Percentiles rank a stretch among this genome's conserved stretches.
These are phyloP conservation scores for Postia placenta DNA, from an alignment of 768 basidiomycete genomes.

Conservation along the genomic window DNA sequence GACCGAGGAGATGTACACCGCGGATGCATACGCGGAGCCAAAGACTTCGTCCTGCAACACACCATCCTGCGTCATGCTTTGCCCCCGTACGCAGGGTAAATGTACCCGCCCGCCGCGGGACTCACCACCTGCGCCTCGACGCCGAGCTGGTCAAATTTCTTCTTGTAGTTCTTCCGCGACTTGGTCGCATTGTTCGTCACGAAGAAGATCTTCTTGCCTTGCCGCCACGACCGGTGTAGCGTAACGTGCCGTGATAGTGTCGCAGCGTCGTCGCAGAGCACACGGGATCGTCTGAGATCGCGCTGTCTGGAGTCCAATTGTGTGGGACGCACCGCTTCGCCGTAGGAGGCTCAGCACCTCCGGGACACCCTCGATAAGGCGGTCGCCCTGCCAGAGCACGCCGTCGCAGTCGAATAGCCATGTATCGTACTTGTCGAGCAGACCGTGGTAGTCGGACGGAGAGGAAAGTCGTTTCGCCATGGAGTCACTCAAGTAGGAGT, in stretches of 20 bases:
- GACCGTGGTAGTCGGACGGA: constrained; percentile 26
- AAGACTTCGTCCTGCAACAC: constrained; percentile 83
- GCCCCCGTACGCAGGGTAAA: too few species aligned
- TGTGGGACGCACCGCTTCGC: constrained; percentile 49
- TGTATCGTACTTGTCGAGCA: constrained; percentile 71
- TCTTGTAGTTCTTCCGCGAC: constrained; percentile 81
- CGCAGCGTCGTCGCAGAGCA: constrained; percentile 1
- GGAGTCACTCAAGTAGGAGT: too few species aligned
- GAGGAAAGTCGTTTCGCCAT: constrained; percentile 20
- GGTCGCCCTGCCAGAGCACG: constrained; percentile 86
- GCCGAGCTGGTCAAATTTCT: constrained; percentile 87
- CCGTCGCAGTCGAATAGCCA: constrained; percentile 98
- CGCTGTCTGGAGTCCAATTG: not conserved
- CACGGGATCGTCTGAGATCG: not conserved
- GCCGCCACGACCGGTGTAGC: constrained; percentile 4
- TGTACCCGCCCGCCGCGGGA: constrained; percentile 4
- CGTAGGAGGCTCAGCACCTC: constrained; percentile 73
- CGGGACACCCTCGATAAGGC: constrained; percentile 68
- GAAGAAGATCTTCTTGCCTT: constrained; percentile 84
- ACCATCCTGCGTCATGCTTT: not conserved
- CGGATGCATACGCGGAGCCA: constrained; percentile 86
- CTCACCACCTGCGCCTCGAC: constrained; percentile 80
- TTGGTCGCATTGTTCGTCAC: constrained; percentile 98
- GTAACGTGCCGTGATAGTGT: constrained; percentile 5
- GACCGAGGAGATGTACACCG: constrained; percentile 82